phyloP scores from a whole-genome alignment of 306 rosid genomes.

The Cucumis cinereus region DNA sequence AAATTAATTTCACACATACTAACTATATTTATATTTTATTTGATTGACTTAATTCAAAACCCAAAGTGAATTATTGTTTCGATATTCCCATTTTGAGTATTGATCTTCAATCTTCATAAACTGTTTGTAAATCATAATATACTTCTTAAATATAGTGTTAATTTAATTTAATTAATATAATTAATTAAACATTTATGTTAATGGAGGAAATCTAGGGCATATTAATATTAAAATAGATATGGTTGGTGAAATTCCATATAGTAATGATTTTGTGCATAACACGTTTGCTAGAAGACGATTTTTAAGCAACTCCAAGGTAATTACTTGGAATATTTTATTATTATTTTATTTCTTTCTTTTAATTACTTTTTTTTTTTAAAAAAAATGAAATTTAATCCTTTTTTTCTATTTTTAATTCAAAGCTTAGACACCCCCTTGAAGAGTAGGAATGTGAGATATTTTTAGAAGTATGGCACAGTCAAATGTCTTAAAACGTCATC shows the following conservation, averaged over 20 bases:
- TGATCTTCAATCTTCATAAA: no score
- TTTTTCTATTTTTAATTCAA: neutral
- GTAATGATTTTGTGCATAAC: neutral
- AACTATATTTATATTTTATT: no score
- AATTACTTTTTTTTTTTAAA: neutral
- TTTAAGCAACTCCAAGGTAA: neutral
- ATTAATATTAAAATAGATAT: slow-evolving; percentile 7
- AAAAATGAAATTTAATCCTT: neutral
- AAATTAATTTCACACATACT: no score
- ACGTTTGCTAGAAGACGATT: slow-evolving; percentile 8
- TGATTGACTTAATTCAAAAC: no score
- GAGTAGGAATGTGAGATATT: neutral
- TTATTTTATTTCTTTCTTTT: neutral
- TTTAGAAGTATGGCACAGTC: no score
- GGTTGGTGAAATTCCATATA: slow-evolving; percentile 11
- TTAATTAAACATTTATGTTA: neutral
- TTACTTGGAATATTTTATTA: neutral
- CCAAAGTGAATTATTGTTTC: no score
- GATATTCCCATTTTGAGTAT: no score
- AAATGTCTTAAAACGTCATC: no score
- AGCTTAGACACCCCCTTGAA: neutral
- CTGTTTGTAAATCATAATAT: no score
- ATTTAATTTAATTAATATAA: neutral
- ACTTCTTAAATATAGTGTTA: neutral
- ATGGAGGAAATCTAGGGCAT: neutral